Conservation (phyloP, 1,284 basidiomycete genomes). For the Gomphus bonarii region DNA sequence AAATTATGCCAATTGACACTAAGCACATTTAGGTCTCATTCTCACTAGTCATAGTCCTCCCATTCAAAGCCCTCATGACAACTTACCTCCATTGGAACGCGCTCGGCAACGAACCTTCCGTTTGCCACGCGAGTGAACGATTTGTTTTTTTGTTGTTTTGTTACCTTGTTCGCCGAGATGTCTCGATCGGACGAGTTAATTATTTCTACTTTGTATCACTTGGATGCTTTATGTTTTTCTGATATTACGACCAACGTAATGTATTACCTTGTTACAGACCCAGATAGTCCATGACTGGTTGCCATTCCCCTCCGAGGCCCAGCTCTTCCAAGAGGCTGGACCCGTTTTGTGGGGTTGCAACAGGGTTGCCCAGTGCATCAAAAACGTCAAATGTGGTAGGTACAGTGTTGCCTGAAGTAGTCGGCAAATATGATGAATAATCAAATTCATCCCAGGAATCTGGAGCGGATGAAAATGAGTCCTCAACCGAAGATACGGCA, state of each 20-base stretch:
- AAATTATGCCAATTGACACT: background rate
- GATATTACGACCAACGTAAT: background rate
- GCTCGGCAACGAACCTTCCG: conserved; percentile 8
- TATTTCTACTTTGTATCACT: background rate
- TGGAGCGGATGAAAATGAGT: background rate
- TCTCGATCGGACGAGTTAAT: background rate
- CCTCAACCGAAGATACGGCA: background rate
- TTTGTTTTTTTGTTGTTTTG: background rate
- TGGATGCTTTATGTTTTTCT: background rate
- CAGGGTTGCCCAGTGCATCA: background rate
- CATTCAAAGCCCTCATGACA: background rate
- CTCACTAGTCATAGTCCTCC: conserved; percentile 5
- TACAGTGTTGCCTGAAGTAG: background rate
- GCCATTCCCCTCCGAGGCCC: conserved; percentile 2
- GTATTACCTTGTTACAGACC: background rate
- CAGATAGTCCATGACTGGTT: conserved; percentile 3
- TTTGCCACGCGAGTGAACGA: background rate
- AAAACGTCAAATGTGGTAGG: background rate
- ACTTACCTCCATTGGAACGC: conserved; percentile 8
- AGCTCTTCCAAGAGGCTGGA: background rate
- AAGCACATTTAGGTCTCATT: background rate
- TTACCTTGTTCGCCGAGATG: background rate
- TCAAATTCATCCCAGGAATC: background rate
- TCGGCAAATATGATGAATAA: background rate
- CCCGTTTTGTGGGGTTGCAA: background rate